phyloP scores from a whole-genome alignment of 306 rosid genomes.

The Rosa persica region DNA sequence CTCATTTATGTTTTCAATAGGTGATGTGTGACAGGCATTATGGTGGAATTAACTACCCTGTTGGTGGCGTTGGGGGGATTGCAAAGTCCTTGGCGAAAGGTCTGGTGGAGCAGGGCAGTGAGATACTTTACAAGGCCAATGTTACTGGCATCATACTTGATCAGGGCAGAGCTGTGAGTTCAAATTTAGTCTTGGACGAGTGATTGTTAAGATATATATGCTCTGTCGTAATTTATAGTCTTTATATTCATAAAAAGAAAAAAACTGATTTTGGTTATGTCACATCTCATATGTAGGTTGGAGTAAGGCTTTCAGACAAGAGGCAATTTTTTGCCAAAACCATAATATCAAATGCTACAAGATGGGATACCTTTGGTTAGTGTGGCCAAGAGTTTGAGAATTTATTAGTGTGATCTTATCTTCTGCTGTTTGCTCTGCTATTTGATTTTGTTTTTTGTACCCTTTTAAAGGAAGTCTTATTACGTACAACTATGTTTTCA shows the following conservation, averaged over 20 bases:
- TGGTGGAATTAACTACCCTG: conserved; percentile 94
- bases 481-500: conserved; percentile 27
- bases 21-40: conserved; percentile 94
- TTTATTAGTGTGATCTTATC: conserved; percentile 23
- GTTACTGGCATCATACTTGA: conserved; percentile 66
- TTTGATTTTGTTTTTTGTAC: conserved; percentile 1
- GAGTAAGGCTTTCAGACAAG: conserved; percentile 83
- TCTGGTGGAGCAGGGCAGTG: conserved; percentile 72
- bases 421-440: conserved; percentile 21
- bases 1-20: conserved; percentile 33
- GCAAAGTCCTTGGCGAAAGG: conserved; percentile 90
- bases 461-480: conserved; percentile 10
- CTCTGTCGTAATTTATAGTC: neutral
- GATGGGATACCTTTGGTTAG: conserved; percentile 99
- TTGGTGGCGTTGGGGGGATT: conserved; percentile 94
- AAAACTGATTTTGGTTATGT: conserved; percentile 24
- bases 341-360: conserved; percentile 90
- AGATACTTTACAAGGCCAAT: conserved; percentile 85
- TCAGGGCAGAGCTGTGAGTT: conserved; percentile 83
- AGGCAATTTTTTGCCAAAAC: conserved; percentile 83
- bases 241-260: neutral
- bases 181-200: conserved; percentile 19
- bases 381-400: conserved; percentile 13
- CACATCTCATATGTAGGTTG: conserved; percentile 50
- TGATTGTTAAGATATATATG: conserved; percentile 11